phyloP scores from a whole-genome alignment of 164 flowering plant genomes.

The Vitis riparia region DNA sequence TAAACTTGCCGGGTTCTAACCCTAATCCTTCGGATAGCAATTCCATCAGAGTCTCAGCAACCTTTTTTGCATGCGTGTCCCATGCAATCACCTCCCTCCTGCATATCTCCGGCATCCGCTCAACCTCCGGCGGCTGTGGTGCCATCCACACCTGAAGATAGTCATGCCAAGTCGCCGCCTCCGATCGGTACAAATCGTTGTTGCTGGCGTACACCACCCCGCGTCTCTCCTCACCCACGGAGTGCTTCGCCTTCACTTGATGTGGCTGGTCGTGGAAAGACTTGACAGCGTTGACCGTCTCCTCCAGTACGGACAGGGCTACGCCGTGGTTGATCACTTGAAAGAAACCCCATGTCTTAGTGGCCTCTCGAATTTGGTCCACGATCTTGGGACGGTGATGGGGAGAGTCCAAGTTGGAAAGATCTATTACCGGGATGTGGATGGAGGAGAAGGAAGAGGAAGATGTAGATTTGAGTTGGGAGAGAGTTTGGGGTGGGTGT shows the following conservation, averaged over 20 bases:
- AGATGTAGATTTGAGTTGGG: neutral
- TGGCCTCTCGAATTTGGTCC: slow-evolving; percentile 3
- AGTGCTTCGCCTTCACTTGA: slow-evolving; percentile 19
- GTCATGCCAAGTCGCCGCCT: slow-evolving; percentile 30
- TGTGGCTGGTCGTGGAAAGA: slow-evolving; percentile 15
- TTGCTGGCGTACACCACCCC: slow-evolving; percentile 6
- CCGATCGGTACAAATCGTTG: slow-evolving; percentile 15
- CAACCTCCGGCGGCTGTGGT: slow-evolving; percentile 8
- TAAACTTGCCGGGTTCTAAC: slow-evolving; percentile 15
- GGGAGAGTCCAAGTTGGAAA: neutral
- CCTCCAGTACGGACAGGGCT: slow-evolving; percentile 3
- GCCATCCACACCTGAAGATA: slow-evolving; percentile 9
- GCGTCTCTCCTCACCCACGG: slow-evolving; percentile 10
- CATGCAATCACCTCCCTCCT: slow-evolving; percentile 14
- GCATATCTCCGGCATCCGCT: slow-evolving; percentile 4
- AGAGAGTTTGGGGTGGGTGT: slow-evolving; percentile 2
- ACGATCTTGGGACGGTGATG: slow-evolving; percentile 1
- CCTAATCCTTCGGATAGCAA: slow-evolving; percentile 32
- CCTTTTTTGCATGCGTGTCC: slow-evolving; percentile 9
- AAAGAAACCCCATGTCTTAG: slow-evolving; percentile 20
- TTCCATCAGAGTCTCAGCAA: slow-evolving; percentile 15
- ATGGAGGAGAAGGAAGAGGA: neutral
- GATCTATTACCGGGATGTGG: slow-evolving; percentile 22
- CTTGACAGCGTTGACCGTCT: slow-evolving; percentile 11
- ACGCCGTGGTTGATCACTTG: slow-evolving; percentile 30